Base-by-base conservation (phyloP, 2,329 filamentous ascomycete species). In the Xylariaceae sp. region DNA sequence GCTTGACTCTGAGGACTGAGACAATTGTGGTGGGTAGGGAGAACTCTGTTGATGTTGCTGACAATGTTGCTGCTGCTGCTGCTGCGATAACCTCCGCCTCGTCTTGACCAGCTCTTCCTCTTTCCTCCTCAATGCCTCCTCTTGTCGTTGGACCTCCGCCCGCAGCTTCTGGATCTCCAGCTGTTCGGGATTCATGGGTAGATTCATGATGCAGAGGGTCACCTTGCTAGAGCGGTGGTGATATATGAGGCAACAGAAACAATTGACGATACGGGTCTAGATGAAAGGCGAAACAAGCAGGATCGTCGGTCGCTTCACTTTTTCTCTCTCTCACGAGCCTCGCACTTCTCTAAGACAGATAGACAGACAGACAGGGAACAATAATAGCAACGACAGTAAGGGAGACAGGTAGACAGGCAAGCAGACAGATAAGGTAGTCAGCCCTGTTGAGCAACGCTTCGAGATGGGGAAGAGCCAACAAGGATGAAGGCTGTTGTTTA, bases 1-100 rank as follows among this genome's bases (percentile, higher is more conserved):
- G 45, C 34, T 50, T 37, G 50, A 44, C 29, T 45, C 50, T 37
- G 53, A 48, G 39, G 49, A 44, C 34, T 49, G 47, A 38, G 47
- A 39, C 43, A 48, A 47, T 46, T 50, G 52, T 31, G 50, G 49
- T 44, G 54, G 57, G 40, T 45, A 53, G 38, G 46, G 42, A 38
- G 56, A 53, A 34, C 33, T 57, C 26, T 56, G 52, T 41, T 59
- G n/a, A n/a, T n/a, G n/a, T n/a, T 42, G n/a, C n/a, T n/a, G n/a
- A n/a, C n/a, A n/a, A 19, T 57, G 50, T 29, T 56, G 51, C 39
- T 59, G n/a, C n/a, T n/a, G n/a, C n/a, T n/a, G n/a, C n/a, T n/a
- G 43, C 19, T 58, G 50, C 29, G 39, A 49, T 48, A 59, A 41
- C 34, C 51, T 42, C 37, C 47, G 54, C 41, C 49, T 52, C 34